Evolutionary conservation across 331 rosid genomes (phyloP).

Genomic region (Saraca asoca): DNA sequence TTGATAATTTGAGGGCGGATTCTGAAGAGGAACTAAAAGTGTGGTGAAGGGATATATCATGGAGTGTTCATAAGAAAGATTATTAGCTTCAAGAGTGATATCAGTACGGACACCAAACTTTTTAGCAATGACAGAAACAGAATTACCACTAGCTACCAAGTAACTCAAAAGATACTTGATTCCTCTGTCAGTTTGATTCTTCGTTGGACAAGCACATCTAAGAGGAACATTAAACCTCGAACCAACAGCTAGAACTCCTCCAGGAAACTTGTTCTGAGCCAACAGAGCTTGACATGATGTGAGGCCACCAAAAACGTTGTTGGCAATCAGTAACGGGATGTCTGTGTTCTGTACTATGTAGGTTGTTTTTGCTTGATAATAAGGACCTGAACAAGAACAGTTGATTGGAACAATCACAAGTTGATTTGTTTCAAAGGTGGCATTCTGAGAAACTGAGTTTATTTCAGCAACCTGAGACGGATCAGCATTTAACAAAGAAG

Average conservation of each 20-base stretch:
- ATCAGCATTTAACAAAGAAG: conserved; percentile 56
- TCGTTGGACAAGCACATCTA: conserved; percentile 92
- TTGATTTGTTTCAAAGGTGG: conserved; percentile 48
- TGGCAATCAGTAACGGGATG: conserved; percentile 38
- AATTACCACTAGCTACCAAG: conserved; percentile 41
- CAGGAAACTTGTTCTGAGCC: conserved; percentile 40
- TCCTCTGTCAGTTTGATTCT: conserved; percentile 59
- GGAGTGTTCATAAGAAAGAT: conserved; percentile 38
- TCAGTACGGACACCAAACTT: conserved; percentile 44
- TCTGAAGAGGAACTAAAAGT: conserved; percentile 67
- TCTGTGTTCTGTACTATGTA: conserved; percentile 39
- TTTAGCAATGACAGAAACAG: conserved; percentile 36
- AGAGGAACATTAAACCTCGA: conserved; percentile 59
- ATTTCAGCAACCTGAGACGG: conserved; percentile 55
- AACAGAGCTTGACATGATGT: conserved; percentile 76
- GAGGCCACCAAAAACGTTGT: conserved; percentile 64
- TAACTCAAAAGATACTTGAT: conserved; percentile 63
- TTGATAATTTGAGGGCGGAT: conserved; percentile 56
- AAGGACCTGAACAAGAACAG: conserved; percentile 72
- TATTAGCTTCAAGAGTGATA: conserved; percentile 58
- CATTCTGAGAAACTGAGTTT: conserved; percentile 49
- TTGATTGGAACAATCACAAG: conserved; percentile 69
- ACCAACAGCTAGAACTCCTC: conserved; percentile 29
- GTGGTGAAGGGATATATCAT: conserved; percentile 51
- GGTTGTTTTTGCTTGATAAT: conserved; percentile 63